Conservation (phyloP, 140 eudicot genomes). For the Ambrosia hybrid region DNA sequence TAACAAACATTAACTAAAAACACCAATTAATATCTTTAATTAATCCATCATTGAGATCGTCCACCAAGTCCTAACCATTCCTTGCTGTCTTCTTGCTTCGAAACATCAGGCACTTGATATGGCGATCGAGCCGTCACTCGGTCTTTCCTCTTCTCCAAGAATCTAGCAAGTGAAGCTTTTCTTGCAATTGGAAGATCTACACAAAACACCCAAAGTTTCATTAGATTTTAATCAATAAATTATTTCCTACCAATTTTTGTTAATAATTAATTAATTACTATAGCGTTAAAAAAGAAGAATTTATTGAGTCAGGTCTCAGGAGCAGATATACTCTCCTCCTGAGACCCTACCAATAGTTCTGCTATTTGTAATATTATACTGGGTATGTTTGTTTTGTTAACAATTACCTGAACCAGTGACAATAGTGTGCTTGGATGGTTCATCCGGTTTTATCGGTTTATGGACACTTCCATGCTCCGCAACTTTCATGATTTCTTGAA, state of each 20-base stretch:
- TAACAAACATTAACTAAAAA: neutral
- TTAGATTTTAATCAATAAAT: neutral
- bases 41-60: constrained; percentile 32
- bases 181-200: constrained; percentile 93
- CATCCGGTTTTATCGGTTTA: constrained; percentile 37
- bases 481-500: constrained; percentile 63
- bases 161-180: constrained; percentile 81
- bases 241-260: neutral
- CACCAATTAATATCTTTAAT: neutral
- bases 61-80: constrained; percentile 77
- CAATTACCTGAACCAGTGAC: constrained; percentile 36
- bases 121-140: constrained; percentile 72
- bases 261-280: constrained; percentile 19
- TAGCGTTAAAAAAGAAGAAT: no score
- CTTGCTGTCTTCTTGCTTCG: constrained; percentile 57
- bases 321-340: no score
- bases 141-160: constrained; percentile 92
- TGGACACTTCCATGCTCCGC: constrained; percentile 50
- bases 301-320: no score
- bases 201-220: neutral
- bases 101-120: constrained; percentile 36
- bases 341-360: no score
- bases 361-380: no score
- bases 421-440: constrained; percentile 32
- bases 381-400: neutral